Evolutionary conservation across 1,284 basidiomycete genomes (phyloP), one percentile per base, ranked within the genome.

Genomic region (Polyporus tsugae): DNA sequence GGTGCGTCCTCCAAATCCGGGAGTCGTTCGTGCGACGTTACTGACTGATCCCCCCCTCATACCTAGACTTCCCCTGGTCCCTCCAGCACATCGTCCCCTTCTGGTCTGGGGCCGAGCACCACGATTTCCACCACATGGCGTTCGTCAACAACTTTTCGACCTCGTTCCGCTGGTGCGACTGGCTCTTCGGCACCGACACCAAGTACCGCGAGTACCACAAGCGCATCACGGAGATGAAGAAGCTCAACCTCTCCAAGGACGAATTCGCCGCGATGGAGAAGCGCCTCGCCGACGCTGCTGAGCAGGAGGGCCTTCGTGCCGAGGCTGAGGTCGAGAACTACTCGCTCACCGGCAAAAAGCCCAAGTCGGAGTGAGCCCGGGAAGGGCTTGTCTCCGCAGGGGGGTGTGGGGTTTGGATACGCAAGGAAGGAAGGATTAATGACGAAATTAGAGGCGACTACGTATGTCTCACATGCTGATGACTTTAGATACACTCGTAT

Each of bases 61-160:
- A 7, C 22, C 22, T 49, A 93, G 93, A 98, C 81, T 98, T 98
- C 87, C 96, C 96, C 4, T 97, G 95, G 96, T 97, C 95, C n/a
- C 86, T 99, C 71, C 93, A 96, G 77, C 91, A 97, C 85, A 92
- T 95, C 77, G 70, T 99, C 38, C 97, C 97, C 4, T 95, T 99
- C 88, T 99, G 97, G 97, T 95, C 96, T 33, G 97, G 98, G 62
- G 98, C 97, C 0, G 98, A 99, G 78, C 97, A 98, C 85, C 97
- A 98, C 81, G 97, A 96, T 79, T 97, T 95, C 88, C 95, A 97
- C 81, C 95, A 97, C 82, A 95, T 95, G 94, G 91, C 93, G 1
- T 95, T 95, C 83, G 89, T 89, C 66, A 95, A 95, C 86, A 96
- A 96, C 85, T 97, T 88, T 81, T 93, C 94, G 22, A 96, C 95